A percentile compares a stretch with the other conserved stretches of the same genome.
Evolutionary conservation across 495 filamentous ascomycete species (phyloP).

Genomic region (Penicillium cosmopolitanum): DNA sequence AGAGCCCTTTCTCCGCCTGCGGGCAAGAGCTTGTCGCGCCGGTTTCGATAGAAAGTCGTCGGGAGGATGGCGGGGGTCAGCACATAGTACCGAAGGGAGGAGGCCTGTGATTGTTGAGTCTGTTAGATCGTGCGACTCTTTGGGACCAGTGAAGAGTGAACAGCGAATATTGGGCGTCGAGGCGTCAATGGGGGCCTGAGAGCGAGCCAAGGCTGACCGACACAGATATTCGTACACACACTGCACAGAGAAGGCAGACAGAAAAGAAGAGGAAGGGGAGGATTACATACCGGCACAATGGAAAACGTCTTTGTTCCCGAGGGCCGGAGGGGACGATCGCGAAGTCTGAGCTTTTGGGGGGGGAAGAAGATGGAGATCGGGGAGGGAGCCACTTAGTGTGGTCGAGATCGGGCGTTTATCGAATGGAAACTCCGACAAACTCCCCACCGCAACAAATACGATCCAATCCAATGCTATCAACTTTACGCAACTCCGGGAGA

Average conservation of each 20-base stretch:
- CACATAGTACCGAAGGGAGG: conserved; percentile 23
- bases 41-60: conserved; percentile 13
- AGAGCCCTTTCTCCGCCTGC: conserved; percentile 18
- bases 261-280: background rate
- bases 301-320: background rate
- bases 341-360: conserved; percentile 32
- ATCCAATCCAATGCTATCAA: background rate
- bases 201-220: background rate
- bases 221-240: background rate
- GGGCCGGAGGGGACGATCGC: conserved; percentile 7
- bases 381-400: conserved; percentile 27
- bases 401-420: conserved; percentile 30
- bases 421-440: background rate
- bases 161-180: background rate
- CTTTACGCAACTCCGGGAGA: background rate
- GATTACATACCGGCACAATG: background rate
- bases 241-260: background rate
- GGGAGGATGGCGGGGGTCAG: conserved; percentile 19
- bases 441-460: background rate
- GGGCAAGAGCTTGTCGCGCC: conserved; percentile 15
- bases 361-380: conserved; percentile 19
- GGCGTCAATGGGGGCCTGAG: conserved; percentile 1
- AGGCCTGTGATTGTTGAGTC: conserved; percentile 1
- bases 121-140: conserved; percentile 16
- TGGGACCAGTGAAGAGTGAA: background rate